Evolutionary conservation across 306 rosid genomes (phyloP), one percentile per base, ranked within the genome.

Genomic region (Rosa lucieae): DNA sequence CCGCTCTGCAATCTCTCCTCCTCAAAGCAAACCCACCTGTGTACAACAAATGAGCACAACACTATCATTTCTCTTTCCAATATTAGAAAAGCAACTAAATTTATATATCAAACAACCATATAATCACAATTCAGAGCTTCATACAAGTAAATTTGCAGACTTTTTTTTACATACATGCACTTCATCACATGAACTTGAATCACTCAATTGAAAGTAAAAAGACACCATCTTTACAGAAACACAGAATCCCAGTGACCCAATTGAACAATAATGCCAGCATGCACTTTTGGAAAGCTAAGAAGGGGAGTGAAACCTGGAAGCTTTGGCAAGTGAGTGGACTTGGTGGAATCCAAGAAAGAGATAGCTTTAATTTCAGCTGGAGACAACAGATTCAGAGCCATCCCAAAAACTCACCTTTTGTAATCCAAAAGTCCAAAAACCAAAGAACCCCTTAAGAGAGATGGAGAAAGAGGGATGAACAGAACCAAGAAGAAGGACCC

Each of bases 321-420:
- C 77, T 90, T 96, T 20, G 92, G 74, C 74, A 85, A 76, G 74
- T 62, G 44, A 32, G 69, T 85, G 79, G 96, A 89, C 84, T 84
- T 89, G 82, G 82, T 78, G 75, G 96, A 84, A 52, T 91, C 89
- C 73, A 86, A 66, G 85, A 93, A 89, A 77, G 93, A 90, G n/a
- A 78, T 43, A 1, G 91, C 92, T 81, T 91, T 96, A 46, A 91
- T 82, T 84, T 96, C 98, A 88, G 96, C 80, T 46, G 96, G 93
- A 66, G 94, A 84, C 46, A 85, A 48, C 58, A 93, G 62, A 81
- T 93, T 93, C 78, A 91, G 78, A 83, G 99, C 93, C 99, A 96
- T 92, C 49, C 9, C 29, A 26, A 80, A 32, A 73, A 42, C 42
- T 69, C 70, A 70, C 5, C 74, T 15, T 44, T n/a, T 58, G 46